Base-by-base conservation (phyloP, 2,329 filamentous ascomycete species). In the Orbilia ellipsospora region DNA sequence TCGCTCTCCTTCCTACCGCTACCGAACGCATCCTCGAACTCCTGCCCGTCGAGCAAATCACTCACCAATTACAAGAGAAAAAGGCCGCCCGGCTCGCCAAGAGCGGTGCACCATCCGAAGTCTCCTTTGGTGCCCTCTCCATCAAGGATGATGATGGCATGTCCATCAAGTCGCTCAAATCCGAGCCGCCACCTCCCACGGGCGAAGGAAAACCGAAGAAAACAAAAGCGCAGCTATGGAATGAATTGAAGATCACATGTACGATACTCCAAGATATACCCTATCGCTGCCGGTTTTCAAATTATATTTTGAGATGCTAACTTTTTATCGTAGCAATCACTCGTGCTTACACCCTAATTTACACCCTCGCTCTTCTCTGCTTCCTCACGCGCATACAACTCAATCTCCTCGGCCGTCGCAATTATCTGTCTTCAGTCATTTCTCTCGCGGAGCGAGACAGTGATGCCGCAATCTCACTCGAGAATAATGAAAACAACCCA, bases 161-260 rank as follows among this genome's bases (percentile, higher is more conserved):
- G n/a, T 75, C 72, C 36, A 57, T 83, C 80, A 78, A 82, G 78
- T 75, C 81, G 60, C 73, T 80, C 10, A 77, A 79, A 48, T 79
- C 78, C 55, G 31, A 78, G 74, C 59, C 63, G 4, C 44, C 45
- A 12, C 62, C 31, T 2, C 31, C 59, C n/a, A 50, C 40, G 1
- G 68, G 52, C 18, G 78, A 78, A 73, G 86, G 87, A 73, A 92
- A 89, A 82, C 79, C 83, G 26, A 86, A 85, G 78, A 94, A 90
- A 84, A 93, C 90, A 76, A 98, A 98, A 86, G 88, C 92, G 59
- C 94, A 98, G 84, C 85, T 99, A 52, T 99, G 95, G 95, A 94
- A 96, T 82, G 94, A 99, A 81, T 88, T 99, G 83, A 97, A 96
- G 81, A 97, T 98, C 79, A 93, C 90, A 83, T 94, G 93, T 96